phyloP scores from a whole-genome alignment of 164 flowering plant species.

The Tetrastigma voinierianum region DNA sequence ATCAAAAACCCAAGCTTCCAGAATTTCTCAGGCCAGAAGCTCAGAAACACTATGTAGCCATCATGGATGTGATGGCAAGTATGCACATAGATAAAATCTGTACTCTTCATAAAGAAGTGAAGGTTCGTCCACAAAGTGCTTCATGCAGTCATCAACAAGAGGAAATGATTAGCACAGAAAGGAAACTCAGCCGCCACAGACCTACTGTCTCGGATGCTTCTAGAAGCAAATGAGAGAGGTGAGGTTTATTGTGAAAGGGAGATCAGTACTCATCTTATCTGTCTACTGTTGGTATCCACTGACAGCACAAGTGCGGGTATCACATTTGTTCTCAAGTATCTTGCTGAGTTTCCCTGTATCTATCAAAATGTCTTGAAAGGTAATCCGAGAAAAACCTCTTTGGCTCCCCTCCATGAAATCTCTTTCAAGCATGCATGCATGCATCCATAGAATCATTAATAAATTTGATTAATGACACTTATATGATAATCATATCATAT shows the following conservation, averaged over 20 bases:
- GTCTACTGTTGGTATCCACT: neutral
- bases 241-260: neutral
- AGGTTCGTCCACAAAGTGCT: conserved; percentile 10
- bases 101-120: conserved; percentile 1
- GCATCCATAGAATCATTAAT: too few species aligned
- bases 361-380: conserved; percentile 3
- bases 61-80: conserved; percentile 13
- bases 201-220: conserved; percentile 2
- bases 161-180: neutral
- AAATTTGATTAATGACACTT: too few species aligned
- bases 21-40: conserved; percentile 12
- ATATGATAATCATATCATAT: too few species aligned
- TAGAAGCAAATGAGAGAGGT: neutral
- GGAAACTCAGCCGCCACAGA: neutral
- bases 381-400: neutral
- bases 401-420: too few species aligned
- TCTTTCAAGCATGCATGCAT: too few species aligned
- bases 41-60: neutral
- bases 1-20: neutral
- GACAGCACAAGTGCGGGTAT: conserved; percentile 5
- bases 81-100: conserved; percentile 6
- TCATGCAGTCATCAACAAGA: neutral
- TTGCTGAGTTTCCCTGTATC: conserved; percentile 6
- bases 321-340: conserved; percentile 7
- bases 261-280: conserved; percentile 5